phyloP scores from a whole-genome alignment of 805 yeast genomes.

The Saturnispora ahearnii region DNA sequence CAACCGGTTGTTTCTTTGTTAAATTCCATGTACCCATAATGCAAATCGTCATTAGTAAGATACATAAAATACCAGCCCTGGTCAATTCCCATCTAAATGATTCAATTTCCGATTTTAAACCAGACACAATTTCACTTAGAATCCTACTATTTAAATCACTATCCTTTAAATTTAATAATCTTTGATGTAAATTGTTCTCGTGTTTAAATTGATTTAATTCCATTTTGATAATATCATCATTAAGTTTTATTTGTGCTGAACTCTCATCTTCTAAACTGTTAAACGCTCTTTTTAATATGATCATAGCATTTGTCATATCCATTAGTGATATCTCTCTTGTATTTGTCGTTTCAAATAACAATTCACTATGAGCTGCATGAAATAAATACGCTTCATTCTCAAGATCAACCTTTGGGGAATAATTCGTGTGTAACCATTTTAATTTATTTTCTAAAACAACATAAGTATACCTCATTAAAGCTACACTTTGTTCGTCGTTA shows the following conservation, averaged over 20 bases:
- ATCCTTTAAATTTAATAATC: conserved; percentile 55
- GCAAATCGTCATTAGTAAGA: conserved; percentile 54
- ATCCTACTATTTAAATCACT: conserved; percentile 83
- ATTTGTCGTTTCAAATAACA: conserved; percentile 66
- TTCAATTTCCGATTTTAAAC: conserved; percentile 79
- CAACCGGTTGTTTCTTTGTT: conserved; percentile 27
- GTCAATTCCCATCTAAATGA: conserved; percentile 89
- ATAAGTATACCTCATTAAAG: conserved; percentile 40
- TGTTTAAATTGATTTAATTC: conserved; percentile 80
- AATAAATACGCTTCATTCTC: conserved; percentile 85
- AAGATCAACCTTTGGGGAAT: conserved; percentile 52
- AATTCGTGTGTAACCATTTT: conserved; percentile 38
- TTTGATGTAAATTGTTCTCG: conserved; percentile 70
- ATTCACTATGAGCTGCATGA: conserved; percentile 86
- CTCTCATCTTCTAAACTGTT: conserved; percentile 71
- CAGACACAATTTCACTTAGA: conserved; percentile 70
- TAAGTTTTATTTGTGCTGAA: conserved; percentile 43
- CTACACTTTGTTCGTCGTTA: conserved; percentile 50
- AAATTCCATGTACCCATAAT: conserved; percentile 45
- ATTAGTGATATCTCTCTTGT: conserved; percentile 63
- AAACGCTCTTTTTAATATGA: conserved; percentile 62
- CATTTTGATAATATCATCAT: conserved; percentile 66
- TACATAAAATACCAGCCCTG: conserved; percentile 74
- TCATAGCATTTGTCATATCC: conserved; percentile 55
- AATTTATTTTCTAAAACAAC: conserved; percentile 30